Evolutionary conservation across 176 grass and related monocot species (phyloP).

Genomic region (Aegilops umbellulata): DNA sequence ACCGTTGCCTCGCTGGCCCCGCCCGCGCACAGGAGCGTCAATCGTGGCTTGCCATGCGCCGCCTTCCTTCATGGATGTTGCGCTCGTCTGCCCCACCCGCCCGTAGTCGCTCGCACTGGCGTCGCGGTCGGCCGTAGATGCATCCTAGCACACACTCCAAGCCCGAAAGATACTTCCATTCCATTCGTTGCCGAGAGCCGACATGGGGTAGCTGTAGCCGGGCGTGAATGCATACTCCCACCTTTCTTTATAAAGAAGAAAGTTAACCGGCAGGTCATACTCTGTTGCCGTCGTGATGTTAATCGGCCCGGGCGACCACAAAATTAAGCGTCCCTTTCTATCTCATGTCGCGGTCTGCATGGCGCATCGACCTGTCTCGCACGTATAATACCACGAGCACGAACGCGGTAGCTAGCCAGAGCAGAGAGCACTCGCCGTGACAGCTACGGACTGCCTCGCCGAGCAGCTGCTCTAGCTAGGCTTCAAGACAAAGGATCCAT

Average conservation of each 20-base stretch:
- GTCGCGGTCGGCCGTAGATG: background rate
- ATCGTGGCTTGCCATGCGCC: background rate
- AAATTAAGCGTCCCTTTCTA: background rate
- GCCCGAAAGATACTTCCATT: background rate
- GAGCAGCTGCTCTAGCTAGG: background rate
- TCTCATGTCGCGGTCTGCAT: background rate
- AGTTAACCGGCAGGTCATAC: background rate
- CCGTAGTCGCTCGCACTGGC: background rate
- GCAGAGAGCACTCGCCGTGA: background rate
- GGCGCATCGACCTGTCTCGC: background rate
- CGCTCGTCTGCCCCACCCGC: background rate
- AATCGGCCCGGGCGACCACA: background rate
- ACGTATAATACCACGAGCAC: background rate
- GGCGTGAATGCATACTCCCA: background rate
- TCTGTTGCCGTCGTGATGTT: background rate
- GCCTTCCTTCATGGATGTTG: background rate
- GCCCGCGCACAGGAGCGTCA: background rate
- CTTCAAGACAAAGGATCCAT: background rate
- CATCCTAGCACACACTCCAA: background rate
- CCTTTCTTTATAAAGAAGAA: background rate
- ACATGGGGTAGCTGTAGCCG: background rate
- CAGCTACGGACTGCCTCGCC: background rate
- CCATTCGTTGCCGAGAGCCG: background rate
- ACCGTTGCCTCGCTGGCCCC: slow-evolving; percentile 14
- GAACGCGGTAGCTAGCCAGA: background rate